phyloP scores from a whole-genome alignment of 805 yeast species.

The Metschnikowia bowlesiae region DNA sequence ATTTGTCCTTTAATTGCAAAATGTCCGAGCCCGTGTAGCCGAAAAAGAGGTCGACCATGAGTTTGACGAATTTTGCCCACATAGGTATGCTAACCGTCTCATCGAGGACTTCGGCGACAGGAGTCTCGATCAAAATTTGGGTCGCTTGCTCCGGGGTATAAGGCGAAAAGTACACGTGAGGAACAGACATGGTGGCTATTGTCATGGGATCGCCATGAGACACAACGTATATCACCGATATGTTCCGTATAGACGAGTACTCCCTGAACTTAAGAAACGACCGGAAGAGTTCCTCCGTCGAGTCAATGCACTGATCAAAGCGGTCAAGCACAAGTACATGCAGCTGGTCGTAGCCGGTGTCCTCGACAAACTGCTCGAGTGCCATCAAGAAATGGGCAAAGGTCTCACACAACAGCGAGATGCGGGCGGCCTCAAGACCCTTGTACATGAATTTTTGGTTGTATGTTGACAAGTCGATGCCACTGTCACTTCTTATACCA shows the following conservation, averaged over 20 bases:
- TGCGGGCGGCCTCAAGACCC: slow-evolving; percentile 23
- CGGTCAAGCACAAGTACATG: slow-evolving; percentile 46
- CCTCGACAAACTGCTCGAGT: slow-evolving; percentile 35
- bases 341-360: slow-evolving; percentile 26
- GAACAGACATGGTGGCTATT: slow-evolving; percentile 36
- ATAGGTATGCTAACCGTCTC: slow-evolving; percentile 17
- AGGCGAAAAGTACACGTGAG: slow-evolving; percentile 36
- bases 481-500: slow-evolving; percentile 34
- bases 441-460: slow-evolving; percentile 21
- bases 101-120: slow-evolving; percentile 3
- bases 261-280: slow-evolving; percentile 44
- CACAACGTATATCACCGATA: slow-evolving; percentile 38
- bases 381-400: slow-evolving; percentile 38
- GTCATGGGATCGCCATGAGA: slow-evolving; percentile 37
- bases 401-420: slow-evolving; percentile 36
- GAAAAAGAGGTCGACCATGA: slow-evolving; percentile 43
- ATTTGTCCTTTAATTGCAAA: slow-evolving; percentile 29
- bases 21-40: slow-evolving; percentile 45
- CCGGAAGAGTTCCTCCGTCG: slow-evolving; percentile 35
- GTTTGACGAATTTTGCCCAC: slow-evolving; percentile 41
- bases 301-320: slow-evolving; percentile 44
- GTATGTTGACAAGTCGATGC: slow-evolving; percentile 20
- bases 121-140: slow-evolving; percentile 25
- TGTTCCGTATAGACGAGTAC: slow-evolving; percentile 26
- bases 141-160: slow-evolving; percentile 36